A percentile compares a stretch with the other conserved stretches of the same genome.
Evolutionary conservation across 768 basidiomycete species (phyloP).

Genomic region (Russula earlei): DNA sequence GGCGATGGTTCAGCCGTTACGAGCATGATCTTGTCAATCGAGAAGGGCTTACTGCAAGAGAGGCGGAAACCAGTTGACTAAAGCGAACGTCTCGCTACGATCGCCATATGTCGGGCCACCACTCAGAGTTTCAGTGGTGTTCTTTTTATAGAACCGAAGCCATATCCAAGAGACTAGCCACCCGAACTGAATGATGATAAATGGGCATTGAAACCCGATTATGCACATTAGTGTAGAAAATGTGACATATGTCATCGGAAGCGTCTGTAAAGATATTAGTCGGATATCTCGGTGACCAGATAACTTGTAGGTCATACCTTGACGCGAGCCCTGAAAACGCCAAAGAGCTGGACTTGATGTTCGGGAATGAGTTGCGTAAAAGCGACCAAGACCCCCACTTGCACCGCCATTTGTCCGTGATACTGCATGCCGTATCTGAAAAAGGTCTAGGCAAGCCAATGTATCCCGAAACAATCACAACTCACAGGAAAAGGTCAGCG

Average conservation of each 20-base stretch:
- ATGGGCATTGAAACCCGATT: conserved; percentile 80
- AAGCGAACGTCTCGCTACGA: conserved; percentile 90
- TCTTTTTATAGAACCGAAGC: conserved; percentile 94
- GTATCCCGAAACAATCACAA: conserved; percentile 19
- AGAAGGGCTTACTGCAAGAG: conserved; percentile 61
- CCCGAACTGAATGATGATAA: conserved; percentile 95
- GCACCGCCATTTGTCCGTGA: conserved; percentile 88
- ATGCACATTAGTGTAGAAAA: conserved; percentile 80
- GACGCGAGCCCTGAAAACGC: conserved; percentile 74
- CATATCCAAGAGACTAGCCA: conserved; percentile 96
- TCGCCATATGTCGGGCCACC: conserved; percentile 79
- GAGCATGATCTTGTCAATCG: neutral
- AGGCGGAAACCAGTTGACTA: conserved; percentile 95
- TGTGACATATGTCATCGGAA: conserved; percentile 93
- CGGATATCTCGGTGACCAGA: neutral
- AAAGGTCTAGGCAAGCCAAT: neutral
- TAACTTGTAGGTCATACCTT: conserved; percentile 47
- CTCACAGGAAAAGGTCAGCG: conserved; percentile 72
- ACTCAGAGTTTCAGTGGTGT: conserved; percentile 50
- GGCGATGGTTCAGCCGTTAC: neutral
- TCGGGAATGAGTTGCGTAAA: conserved; percentile 98
- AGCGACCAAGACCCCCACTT: conserved; percentile 83
- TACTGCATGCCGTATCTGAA: conserved; percentile 79
- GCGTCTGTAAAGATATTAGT: conserved; percentile 39
- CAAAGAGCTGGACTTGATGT: conserved; percentile 91